Evolutionary conservation across 176 grass and related monocot genomes (phyloP).

Genomic region (Musa troglodytarum): DNA sequence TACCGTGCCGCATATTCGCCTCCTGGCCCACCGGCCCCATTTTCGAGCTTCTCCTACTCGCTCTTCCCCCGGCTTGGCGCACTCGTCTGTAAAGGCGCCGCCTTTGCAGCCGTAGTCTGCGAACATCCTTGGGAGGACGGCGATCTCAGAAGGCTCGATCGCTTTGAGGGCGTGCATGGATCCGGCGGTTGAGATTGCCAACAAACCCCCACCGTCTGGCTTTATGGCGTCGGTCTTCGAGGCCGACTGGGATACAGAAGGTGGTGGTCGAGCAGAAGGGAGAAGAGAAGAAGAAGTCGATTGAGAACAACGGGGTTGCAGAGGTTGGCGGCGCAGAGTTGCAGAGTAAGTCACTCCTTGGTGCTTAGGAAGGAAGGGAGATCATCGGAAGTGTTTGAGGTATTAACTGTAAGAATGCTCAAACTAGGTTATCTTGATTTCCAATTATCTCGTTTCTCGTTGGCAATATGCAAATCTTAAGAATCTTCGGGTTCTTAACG

Average conservation of each 20-base stretch:
- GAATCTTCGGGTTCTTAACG: no score
- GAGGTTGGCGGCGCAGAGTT: neutral
- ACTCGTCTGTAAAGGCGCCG: neutral
- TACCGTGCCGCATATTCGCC: conserved; percentile 3
- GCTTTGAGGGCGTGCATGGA: conserved; percentile 1
- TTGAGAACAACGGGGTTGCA: neutral
- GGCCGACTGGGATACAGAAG: conserved; percentile 7
- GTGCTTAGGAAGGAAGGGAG: no score
- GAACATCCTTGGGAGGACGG: neutral
- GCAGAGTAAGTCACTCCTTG: neutral
- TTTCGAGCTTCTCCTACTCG: neutral
- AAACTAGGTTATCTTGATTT: no score
- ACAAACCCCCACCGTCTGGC: neutral
- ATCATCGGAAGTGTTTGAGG: no score
- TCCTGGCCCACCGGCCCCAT: no score
- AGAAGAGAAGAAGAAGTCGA: neutral
- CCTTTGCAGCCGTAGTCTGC: conserved; percentile 1
- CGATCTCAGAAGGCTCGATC: neutral
- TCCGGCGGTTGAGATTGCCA: neutral
- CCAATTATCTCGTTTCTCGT: no score
- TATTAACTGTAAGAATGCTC: no score
- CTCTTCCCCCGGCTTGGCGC: neutral
- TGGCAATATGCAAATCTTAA: no score
- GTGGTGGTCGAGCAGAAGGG: neutral
- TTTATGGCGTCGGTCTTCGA: neutral